Conservation (phyloP, 805 yeast species). For the Wickerhamomyces subpelliculosus region DNA sequence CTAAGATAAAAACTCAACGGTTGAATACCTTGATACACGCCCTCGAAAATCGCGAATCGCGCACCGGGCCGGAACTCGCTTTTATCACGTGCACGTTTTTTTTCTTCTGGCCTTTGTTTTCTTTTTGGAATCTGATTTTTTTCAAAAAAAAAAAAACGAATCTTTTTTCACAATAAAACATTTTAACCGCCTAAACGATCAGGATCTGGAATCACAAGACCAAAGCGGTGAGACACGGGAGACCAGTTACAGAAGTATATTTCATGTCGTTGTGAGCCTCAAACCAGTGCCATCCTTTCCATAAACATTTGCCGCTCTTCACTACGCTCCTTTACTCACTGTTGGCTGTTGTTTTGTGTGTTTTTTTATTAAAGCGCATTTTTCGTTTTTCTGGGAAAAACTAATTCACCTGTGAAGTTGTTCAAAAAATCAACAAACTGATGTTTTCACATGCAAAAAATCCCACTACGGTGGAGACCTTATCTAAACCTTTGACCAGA, state of each 20-base stretch:
- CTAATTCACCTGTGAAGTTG: too few relatives aligned
- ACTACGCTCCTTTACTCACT: too few relatives aligned
- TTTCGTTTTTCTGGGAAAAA: too few relatives aligned
- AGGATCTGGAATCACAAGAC: too few relatives aligned
- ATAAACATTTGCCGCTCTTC: too few relatives aligned
- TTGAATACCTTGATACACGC: neutral
- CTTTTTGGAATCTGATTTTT: too few relatives aligned
- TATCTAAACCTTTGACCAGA: constrained; percentile 4
- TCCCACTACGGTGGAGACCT: constrained; percentile 3
- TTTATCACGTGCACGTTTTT: neutral
- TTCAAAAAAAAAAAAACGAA: neutral
- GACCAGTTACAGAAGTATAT: neutral
- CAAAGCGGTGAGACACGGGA: too few relatives aligned
- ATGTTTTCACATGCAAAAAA: constrained; percentile 19
- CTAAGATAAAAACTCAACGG: too few relatives aligned
- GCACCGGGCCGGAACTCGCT: neutral
- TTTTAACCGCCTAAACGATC: neutral
- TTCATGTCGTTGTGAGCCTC: neutral
- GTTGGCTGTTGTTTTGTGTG: too few relatives aligned
- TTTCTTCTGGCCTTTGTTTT: neutral
- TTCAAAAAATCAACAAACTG: neutral
- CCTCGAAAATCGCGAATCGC: neutral
- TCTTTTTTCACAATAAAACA: constrained; percentile 1
- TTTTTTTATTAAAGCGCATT: too few relatives aligned
- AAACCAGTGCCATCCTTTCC: too few relatives aligned